A percentile compares a stretch with the other conserved stretches of the same genome.
Conservation (phyloP, 2,329 filamentous ascomycete genomes). For the Aureobasidium sp. region DNA sequence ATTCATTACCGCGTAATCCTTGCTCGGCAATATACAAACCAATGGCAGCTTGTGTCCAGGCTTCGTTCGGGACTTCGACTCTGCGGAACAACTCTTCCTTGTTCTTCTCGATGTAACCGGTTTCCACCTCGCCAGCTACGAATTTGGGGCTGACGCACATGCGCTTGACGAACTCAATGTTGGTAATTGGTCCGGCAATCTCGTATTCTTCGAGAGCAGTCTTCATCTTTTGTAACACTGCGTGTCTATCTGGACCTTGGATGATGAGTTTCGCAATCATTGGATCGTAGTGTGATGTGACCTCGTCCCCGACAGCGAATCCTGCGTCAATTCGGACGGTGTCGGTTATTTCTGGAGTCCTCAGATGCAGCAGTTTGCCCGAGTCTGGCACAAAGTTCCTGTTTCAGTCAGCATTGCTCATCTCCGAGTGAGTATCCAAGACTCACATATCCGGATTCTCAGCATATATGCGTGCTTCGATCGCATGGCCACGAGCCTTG, state of each 20-base stretch:
- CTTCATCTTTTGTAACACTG: slow-evolving; percentile 73
- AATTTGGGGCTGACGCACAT: slow-evolving; percentile 77
- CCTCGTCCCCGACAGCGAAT: slow-evolving; percentile 81
- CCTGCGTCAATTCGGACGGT: slow-evolving; percentile 88
- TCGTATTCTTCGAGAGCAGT: slow-evolving; percentile 80
- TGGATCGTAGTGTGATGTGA: slow-evolving; percentile 91
- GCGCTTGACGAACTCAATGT: slow-evolving; percentile 91
- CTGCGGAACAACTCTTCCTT: slow-evolving; percentile 66
- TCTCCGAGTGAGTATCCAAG: neutral
- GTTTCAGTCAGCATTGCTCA: neutral
- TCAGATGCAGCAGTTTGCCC: slow-evolving; percentile 73
- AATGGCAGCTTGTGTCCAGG: slow-evolving; percentile 79
- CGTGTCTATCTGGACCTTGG: slow-evolving; percentile 65
- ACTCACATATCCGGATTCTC: slow-evolving; percentile 68
- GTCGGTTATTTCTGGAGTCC: slow-evolving; percentile 57
- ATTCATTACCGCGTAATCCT: slow-evolving; percentile 31
- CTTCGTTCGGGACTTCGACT: slow-evolving; percentile 55
- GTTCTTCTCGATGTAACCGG: slow-evolving; percentile 91
- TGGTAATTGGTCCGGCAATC: slow-evolving; percentile 84
- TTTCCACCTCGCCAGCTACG: slow-evolving; percentile 80
- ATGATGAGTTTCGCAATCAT: slow-evolving; percentile 99
- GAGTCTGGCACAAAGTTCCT: slow-evolving; percentile 88
- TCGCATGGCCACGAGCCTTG: slow-evolving; percentile 67
- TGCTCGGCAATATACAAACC: slow-evolving; percentile 47
- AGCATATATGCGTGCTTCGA: slow-evolving; percentile 93